Percentiles rank a stretch among this genome's conserved stretches.
Evolutionary conservation across 495 filamentous ascomycete species (phyloP).

Genomic region (Penicillium robsamsonii): DNA sequence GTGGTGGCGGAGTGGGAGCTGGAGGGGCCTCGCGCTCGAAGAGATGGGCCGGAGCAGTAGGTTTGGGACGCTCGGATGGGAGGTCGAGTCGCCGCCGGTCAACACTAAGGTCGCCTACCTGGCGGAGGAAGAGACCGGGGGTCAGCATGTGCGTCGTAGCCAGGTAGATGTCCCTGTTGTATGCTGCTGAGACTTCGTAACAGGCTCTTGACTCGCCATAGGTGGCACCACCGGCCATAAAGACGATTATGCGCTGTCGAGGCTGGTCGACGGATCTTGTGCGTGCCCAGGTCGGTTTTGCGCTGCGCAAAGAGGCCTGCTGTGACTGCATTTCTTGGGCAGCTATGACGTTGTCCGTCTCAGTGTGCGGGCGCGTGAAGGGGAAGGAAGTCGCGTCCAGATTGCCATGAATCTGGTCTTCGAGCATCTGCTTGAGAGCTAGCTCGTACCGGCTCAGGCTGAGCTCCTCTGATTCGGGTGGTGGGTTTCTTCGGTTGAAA

Average conservation of each 20-base stretch:
- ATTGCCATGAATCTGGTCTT: constrained; percentile 58
- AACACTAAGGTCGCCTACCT: constrained; percentile 73
- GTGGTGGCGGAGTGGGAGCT: constrained; percentile 34
- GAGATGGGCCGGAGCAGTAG: constrained; percentile 78
- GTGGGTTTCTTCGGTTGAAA: constrained; percentile 61
- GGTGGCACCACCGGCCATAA: constrained; percentile 94
- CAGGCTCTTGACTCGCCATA: constrained; percentile 85
- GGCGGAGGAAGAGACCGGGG: constrained; percentile 73
- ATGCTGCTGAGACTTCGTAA: constrained; percentile 75
- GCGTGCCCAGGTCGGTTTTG: constrained; percentile 93
- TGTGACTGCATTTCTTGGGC: constrained; percentile 56
- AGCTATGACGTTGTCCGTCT: constrained; percentile 55
- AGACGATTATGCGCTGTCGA: constrained; percentile 87
- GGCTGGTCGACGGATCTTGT: constrained; percentile 75
- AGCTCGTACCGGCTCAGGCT: constrained; percentile 51
- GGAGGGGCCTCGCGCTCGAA: constrained; percentile 72
- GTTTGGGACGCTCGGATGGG: constrained; percentile 76
- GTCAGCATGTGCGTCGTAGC: constrained; percentile 90
- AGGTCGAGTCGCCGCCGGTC: constrained; percentile 74
- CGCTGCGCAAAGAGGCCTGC: constrained; percentile 74
- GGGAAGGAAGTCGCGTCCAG: constrained; percentile 66
- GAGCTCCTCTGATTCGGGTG: constrained; percentile 50
- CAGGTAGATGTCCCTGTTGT: constrained; percentile 79
- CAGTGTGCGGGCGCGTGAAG: constrained; percentile 73
- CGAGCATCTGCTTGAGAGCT: constrained; percentile 64